Conservation (phyloP, 768 basidiomycete species). For the Hypholoma sublateritium region DNA sequence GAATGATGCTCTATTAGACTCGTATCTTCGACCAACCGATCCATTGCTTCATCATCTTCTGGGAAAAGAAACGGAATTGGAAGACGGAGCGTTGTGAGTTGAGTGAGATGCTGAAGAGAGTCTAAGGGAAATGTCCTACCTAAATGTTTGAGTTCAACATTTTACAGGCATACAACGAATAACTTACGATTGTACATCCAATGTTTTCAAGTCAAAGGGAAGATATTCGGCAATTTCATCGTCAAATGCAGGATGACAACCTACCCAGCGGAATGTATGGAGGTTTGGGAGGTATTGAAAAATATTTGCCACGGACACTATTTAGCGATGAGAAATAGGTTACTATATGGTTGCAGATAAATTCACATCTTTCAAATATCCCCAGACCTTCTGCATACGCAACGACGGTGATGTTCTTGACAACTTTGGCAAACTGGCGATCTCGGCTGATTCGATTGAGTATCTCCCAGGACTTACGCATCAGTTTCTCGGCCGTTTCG, state of each 20-base stretch:
- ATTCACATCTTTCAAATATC: conserved; percentile 36
- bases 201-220: background rate
- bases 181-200: conserved; percentile 11
- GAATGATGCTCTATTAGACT: conserved; percentile 8
- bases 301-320: conserved; percentile 36
- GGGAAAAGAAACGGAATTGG: conserved; percentile 34
- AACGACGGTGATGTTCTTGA: conserved; percentile 37
- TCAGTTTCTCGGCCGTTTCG: conserved; percentile 28
- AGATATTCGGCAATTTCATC: conserved; percentile 15
- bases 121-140: conserved; percentile 23
- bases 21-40: conserved; percentile 17
- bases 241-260: conserved; percentile 28
- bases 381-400: conserved; percentile 33
- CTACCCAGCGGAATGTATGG: conserved; percentile 38
- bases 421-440: conserved; percentile 30
- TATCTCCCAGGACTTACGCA: conserved; percentile 39
- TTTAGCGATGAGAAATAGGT: background rate
- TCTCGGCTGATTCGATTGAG: conserved; percentile 35
- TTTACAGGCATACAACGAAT: background rate
- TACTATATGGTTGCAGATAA: background rate
- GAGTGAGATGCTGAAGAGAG: conserved; percentile 24
- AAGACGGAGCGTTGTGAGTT: conserved; percentile 25
- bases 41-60: conserved; percentile 29
- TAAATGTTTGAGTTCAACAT: background rate
- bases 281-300: conserved; percentile 30